Evolutionary conservation across 352 stramenopile species (phyloP).

Genomic region (Pilasporangium apinafurcum): DNA sequence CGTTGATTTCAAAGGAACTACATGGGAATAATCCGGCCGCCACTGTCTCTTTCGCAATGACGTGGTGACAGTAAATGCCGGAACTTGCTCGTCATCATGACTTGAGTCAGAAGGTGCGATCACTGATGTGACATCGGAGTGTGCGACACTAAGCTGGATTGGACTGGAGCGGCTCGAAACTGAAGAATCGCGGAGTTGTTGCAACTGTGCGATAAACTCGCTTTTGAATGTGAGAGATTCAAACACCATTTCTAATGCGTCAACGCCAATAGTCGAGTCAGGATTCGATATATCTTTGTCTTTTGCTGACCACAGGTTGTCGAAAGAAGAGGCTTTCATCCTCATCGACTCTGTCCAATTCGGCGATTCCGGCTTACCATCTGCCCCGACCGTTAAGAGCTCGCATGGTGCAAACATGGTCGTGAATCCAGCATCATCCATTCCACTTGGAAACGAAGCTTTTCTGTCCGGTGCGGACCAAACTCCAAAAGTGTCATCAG

Average conservation of each 20-base stretch:
- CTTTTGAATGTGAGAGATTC: slow-evolving; percentile 33
- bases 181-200: slow-evolving; percentile 35
- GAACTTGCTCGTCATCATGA: not conserved
- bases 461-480: not conserved
- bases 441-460: not conserved
- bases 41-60: slow-evolving; percentile 38
- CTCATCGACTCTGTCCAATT: slow-evolving; percentile 10
- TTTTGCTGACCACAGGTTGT: not conserved
- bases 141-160: slow-evolving; percentile 34
- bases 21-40: slow-evolving; percentile 30
- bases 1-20: no score
- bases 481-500: not conserved
- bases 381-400: no score
- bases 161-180: slow-evolving; percentile 43
- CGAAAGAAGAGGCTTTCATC: not conserved
- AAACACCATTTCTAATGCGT: slow-evolving; percentile 34
- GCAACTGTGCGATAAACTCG: slow-evolving; percentile 29
- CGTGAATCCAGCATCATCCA: no score
- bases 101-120: not conserved
- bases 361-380: not conserved
- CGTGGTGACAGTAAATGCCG: slow-evolving; percentile 36
- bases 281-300: not conserved
- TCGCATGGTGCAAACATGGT: no score
- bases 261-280: not conserved
- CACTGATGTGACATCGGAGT: slow-evolving; percentile 17